Conservation (phyloP, 768 basidiomycete species). For the Glaciozyma antarctica region DNA sequence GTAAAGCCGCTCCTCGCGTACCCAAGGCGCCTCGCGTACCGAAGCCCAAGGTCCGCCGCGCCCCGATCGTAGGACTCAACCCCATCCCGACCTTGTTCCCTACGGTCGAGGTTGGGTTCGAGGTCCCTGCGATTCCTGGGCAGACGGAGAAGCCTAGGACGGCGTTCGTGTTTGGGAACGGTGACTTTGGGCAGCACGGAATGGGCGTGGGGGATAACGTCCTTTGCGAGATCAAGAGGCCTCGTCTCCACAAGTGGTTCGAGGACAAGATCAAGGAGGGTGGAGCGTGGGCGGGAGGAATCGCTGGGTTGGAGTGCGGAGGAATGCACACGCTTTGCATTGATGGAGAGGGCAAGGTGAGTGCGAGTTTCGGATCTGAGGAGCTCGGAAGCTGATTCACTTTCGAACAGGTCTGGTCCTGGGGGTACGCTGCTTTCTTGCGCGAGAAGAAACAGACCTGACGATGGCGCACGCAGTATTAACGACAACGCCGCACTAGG, state of each 20-base stretch:
- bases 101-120: background rate
- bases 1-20: background rate
- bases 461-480: constrained; percentile 34
- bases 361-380: too few species aligned
- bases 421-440: constrained; percentile 13
- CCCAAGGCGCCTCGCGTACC: background rate
- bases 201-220: constrained; percentile 56
- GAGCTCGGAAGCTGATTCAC: too few species aligned
- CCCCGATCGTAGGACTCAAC: constrained; percentile 17
- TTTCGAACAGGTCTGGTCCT: constrained; percentile 43
- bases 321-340: constrained; percentile 83
- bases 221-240: constrained; percentile 63
- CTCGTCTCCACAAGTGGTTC: constrained; percentile 64
- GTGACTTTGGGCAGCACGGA: constrained; percentile 92
- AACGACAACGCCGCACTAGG: constrained; percentile 44
- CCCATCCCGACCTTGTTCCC: constrained; percentile 11
- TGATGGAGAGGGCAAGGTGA: constrained; percentile 66
- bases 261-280: constrained; percentile 65
- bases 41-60: constrained; percentile 9
- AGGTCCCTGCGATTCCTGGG: background rate
- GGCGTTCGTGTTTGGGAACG: constrained; percentile 77
- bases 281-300: constrained; percentile 56
- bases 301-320: constrained; percentile 69
- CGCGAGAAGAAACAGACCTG: background rate
- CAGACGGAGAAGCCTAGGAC: constrained; percentile 7